phyloP scores from a whole-genome alignment of 2,329 filamentous ascomycete genomes.

The Macrophomina tecta region DNA sequence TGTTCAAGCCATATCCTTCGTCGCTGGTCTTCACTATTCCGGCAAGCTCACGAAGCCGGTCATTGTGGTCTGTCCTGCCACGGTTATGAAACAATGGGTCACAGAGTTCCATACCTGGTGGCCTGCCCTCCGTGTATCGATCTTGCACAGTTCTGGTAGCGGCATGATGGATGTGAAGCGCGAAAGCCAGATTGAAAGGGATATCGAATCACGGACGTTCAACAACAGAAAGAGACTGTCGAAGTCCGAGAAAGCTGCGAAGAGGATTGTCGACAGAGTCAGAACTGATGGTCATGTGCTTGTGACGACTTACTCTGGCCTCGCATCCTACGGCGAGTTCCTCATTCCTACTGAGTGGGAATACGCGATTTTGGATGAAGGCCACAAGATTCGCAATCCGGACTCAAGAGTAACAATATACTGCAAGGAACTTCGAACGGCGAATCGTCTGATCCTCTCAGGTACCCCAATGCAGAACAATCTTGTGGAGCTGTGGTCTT shows the following conservation, averaged over 20 bases:
- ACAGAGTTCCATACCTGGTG: slow-evolving; percentile 99
- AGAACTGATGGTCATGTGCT: slow-evolving; percentile 86
- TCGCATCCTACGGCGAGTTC: slow-evolving; percentile 89
- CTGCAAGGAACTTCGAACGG: slow-evolving; percentile 90
- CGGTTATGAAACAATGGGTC: slow-evolving; percentile 96
- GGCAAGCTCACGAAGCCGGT: slow-evolving; percentile 82
- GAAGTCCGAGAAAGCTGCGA: slow-evolving; percentile 72
- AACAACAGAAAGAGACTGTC: slow-evolving; percentile 40
- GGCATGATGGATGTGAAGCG: slow-evolving; percentile 84
- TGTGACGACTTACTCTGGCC: slow-evolving; percentile 92
- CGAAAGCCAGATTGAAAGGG: slow-evolving; percentile 67
- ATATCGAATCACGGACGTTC: slow-evolving; percentile 52
- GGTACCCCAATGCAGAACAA: slow-evolving; percentile 99
- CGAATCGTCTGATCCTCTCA: slow-evolving; percentile 90
- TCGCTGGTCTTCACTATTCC: slow-evolving; percentile 92
- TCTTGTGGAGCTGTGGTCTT: slow-evolving; percentile 89
- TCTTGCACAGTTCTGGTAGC: slow-evolving; percentile 92
- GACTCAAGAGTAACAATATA: slow-evolving; percentile 94
- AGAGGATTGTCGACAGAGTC: slow-evolving; percentile 81
- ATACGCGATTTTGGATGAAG: slow-evolving; percentile 93
- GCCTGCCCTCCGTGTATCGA: slow-evolving; percentile 96
- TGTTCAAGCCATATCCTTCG: slow-evolving; percentile 77
- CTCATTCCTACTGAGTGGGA: slow-evolving; percentile 87
- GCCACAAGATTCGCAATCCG: slow-evolving; percentile 97
- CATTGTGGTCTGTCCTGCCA: slow-evolving; percentile 91